Percentiles rank a stretch among this genome's conserved stretches.
Conservation (phyloP, 345 rosid genomes). For the Toxicodendron radicans region DNA sequence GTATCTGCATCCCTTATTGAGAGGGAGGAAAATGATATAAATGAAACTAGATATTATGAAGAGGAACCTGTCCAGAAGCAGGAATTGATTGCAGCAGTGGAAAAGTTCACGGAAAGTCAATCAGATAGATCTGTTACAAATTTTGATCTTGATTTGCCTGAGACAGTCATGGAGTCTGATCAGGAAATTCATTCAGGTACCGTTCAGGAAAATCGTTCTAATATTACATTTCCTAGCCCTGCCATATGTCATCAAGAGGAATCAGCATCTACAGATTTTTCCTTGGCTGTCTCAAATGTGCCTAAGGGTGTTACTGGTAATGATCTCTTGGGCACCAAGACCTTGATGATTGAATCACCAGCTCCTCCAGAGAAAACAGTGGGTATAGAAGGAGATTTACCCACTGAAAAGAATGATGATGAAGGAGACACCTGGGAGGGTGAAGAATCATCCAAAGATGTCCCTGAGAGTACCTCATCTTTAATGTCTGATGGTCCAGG, state of each 20-base stretch:
- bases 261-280: constrained; percentile 9
- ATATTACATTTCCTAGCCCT: constrained; percentile 30
- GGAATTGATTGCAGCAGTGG: constrained; percentile 34
- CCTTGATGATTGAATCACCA: constrained; percentile 35
- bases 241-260: constrained; percentile 27
- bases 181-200: constrained; percentile 45
- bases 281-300: constrained; percentile 22
- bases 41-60: constrained; percentile 29
- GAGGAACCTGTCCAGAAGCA: constrained; percentile 32
- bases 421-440: constrained; percentile 62
- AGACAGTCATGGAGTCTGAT: constrained; percentile 52
- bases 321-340: constrained; percentile 39
- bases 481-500: constrained; percentile 70
- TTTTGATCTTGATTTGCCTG: constrained; percentile 52
- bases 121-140: constrained; percentile 41
- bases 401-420: constrained; percentile 58
- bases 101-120: constrained; percentile 34
- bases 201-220: constrained; percentile 40
- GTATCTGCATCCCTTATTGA: constrained; percentile 35
- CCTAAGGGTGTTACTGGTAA: constrained; percentile 39
- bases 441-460: constrained; percentile 59
- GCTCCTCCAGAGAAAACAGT: constrained; percentile 54
- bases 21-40: constrained; percentile 42
- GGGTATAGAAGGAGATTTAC: constrained; percentile 45
- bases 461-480: constrained; percentile 47